phyloP scores from a whole-genome alignment of 306 rosid genomes.

The Cajanus cajan region DNA sequence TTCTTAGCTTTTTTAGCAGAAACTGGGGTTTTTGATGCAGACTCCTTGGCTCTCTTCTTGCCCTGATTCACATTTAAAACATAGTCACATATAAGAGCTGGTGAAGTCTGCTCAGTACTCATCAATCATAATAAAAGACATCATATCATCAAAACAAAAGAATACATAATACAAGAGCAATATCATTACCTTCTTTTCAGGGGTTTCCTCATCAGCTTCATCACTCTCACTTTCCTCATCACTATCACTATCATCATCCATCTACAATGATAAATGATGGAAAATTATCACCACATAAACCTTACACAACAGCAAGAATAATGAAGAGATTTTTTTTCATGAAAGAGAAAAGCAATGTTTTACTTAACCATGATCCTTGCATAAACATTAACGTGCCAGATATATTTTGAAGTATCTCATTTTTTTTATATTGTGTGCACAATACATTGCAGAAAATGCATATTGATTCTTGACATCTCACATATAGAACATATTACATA shows the following conservation, averaged over 20 bases:
- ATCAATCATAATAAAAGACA: neutral
- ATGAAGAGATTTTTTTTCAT: neutral
- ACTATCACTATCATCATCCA: constrained; percentile 31
- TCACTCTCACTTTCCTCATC: constrained; percentile 45
- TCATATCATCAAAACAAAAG: neutral
- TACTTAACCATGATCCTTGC: neutral
- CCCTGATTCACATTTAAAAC: constrained; percentile 36
- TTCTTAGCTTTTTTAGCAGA: constrained; percentile 62
- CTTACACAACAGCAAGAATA: neutral
- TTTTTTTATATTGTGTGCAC: neutral
- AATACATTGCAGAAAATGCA: neutral
- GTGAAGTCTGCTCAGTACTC: neutral
- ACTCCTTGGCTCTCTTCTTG: constrained; percentile 65
- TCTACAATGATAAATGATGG: constrained; percentile 32
- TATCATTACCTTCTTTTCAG: constrained; percentile 58
- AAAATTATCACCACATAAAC: neutral
- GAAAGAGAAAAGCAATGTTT: neutral
- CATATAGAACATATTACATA: neutral
- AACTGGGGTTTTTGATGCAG: constrained; percentile 58
- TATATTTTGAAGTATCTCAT: neutral
- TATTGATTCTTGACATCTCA: neutral
- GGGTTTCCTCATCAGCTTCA: constrained; percentile 45
- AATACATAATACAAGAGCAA: neutral
- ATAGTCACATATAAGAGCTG: neutral
- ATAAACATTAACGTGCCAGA: neutral